These are phyloP conservation scores for Fragaria nilgerrensis DNA, from an alignment of 306 rosid species.

Conservation along the genomic window DNA sequence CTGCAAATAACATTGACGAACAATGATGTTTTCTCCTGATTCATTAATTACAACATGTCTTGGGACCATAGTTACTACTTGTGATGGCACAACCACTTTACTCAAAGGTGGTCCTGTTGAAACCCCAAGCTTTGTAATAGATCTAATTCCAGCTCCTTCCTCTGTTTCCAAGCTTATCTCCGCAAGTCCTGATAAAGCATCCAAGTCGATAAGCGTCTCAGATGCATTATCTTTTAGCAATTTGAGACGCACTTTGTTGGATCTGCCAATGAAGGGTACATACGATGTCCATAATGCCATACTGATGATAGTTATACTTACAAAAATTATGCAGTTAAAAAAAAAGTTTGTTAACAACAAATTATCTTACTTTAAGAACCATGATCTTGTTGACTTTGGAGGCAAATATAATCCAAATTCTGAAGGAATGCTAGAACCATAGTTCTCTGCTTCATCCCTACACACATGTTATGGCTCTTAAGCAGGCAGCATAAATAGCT, in stretches of 20 bases:
- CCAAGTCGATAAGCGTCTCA: slow-evolving; percentile 69
- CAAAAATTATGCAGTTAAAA: slow-evolving; percentile 29
- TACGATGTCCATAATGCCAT: slow-evolving; percentile 17
- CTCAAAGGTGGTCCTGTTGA: slow-evolving; percentile 62
- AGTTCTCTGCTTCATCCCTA: slow-evolving; percentile 59
- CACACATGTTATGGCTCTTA: slow-evolving; percentile 31
- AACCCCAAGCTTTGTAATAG: slow-evolving; percentile 71
- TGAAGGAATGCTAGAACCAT: slow-evolving; percentile 45
- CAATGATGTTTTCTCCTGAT: slow-evolving; percentile 54
- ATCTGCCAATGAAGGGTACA: slow-evolving; percentile 43
- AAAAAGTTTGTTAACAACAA: slow-evolving; percentile 18
- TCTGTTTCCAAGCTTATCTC: slow-evolving; percentile 69
- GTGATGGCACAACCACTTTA: slow-evolving; percentile 71
- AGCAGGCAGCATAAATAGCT: slow-evolving; percentile 20
- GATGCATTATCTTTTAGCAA: slow-evolving; percentile 62
- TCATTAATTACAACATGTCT: slow-evolving; percentile 75
- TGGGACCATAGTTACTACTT: slow-evolving; percentile 78
- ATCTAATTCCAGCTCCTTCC: slow-evolving; percentile 56
- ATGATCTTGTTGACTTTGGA: slow-evolving; percentile 67
- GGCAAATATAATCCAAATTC: slow-evolving; percentile 70
- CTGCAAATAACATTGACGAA: slow-evolving; percentile 86
- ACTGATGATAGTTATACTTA: slow-evolving; percentile 16
- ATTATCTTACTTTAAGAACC: slow-evolving; percentile 79
- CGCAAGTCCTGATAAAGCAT: slow-evolving; percentile 84
- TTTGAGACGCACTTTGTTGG: slow-evolving; percentile 64